Evolutionary conservation across 345 rosid genomes (phyloP), one percentile per base, ranked within the genome.

Genomic region (Salix exigua): DNA sequence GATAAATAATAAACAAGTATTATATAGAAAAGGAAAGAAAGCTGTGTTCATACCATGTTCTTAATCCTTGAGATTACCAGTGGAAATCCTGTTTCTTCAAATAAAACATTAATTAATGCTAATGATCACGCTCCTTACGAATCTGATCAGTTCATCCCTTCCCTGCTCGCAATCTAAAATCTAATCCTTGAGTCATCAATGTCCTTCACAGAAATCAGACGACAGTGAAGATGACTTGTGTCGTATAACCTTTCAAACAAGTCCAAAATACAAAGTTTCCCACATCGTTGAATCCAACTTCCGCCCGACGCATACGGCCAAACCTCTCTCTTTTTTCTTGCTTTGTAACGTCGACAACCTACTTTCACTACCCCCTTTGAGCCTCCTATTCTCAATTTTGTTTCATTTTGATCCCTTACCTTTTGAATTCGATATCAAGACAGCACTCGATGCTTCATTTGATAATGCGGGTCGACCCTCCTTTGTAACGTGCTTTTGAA

Each of bases 251-350:
- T 6, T 46, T 62, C 60, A 26, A 13, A 12, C 76, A 75, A 14
- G 62, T 58, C 62, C 28, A 23, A 69, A 78, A 72, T 4, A 8
- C 74, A 64, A 42, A 72, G 79, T 74, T 68, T 76, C 53, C 73
- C 8, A 1, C 18, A 51, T 76, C 77, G 74, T 75, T 80, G 72
- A 83, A 71, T 66, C 73, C 84, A 78, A 70, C 69, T 66, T 77
- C 84, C 77, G 13, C 73, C 66, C 68, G 38, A 70, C 64, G 35
- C 79, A 44, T 65, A 46, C 31, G 70, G 25, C 68, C 82, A 40
- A 48, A 26, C 14, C 8, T 28, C 71, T 28, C 8, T 38, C 33
- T 21, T 26, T 21, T 26, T 19, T n/a, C 25, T 18, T 58, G 28
- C 62, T 58, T 10, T 4, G 1, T 58, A 12, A n/a, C 10, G 61